These are phyloP conservation scores for Kodamaea hsintzibuensis DNA, from an alignment of 805 yeast genomes.

Conservation along the genomic window DNA sequence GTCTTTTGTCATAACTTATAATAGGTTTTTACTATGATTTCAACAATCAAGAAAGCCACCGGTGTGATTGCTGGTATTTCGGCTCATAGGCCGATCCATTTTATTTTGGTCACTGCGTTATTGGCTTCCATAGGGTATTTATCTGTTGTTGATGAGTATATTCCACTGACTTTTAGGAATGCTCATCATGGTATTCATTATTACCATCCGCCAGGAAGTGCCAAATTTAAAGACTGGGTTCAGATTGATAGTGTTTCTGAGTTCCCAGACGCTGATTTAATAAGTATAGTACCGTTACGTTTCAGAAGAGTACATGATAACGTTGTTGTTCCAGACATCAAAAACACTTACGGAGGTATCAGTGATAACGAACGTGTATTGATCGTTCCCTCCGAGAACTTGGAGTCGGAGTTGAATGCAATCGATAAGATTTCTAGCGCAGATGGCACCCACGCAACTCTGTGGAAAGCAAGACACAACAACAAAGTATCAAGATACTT, in stretches of 20 bases:
- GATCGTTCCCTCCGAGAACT: slow-evolving; percentile 32
- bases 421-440: slow-evolving; percentile 40
- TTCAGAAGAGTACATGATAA: slow-evolving; percentile 49
- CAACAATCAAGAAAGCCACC: slow-evolving; percentile 30
- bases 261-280: slow-evolving; percentile 46
- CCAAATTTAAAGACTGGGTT: slow-evolving; percentile 47
- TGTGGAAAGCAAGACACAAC: slow-evolving; percentile 63
- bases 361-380: slow-evolving; percentile 46
- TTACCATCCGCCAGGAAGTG: slow-evolving; percentile 38
- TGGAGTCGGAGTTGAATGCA: slow-evolving; percentile 22
- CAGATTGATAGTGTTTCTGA: slow-evolving; percentile 43
- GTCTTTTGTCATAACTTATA: background rate
- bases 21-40: slow-evolving; percentile 1
- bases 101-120: slow-evolving; percentile 68
- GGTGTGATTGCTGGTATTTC: slow-evolving; percentile 54
- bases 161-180: slow-evolving; percentile 45
- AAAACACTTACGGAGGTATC: slow-evolving; percentile 39
- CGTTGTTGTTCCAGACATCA: slow-evolving; percentile 43
- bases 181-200: slow-evolving; percentile 28
- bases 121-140: slow-evolving; percentile 81
- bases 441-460: slow-evolving; percentile 20
- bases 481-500: slow-evolving; percentile 57
- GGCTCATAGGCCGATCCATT: slow-evolving; percentile 85
- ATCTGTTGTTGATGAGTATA: slow-evolving; percentile 67
- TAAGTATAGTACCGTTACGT: slow-evolving; percentile 55